Base-by-base conservation (phyloP, 441 rosid species). In the Euphorbia corollata region DNA sequence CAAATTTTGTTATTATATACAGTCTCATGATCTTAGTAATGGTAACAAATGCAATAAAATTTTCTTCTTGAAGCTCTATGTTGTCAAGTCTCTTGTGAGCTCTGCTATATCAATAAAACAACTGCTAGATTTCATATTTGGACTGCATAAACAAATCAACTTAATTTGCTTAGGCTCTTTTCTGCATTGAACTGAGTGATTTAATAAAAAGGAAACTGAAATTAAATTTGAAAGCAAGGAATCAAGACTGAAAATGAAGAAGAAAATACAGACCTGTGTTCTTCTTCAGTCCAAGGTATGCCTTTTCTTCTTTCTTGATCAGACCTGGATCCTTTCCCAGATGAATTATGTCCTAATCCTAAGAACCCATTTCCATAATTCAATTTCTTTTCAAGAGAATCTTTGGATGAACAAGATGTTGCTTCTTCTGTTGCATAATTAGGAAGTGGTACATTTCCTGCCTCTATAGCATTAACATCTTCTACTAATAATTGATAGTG, bases 221-320 rank as follows among this genome's bases (percentile, higher is more conserved):
- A 27, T 27, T 27, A 27, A 27, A 27, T 27, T 27, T 1, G 32
- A 27, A 13, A 13, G n/a, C 16, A 45, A 45, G 5, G 50, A 45
- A 45, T 45, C n/a, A 45, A 45, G 22, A n/a, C 0, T 45, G 19
- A 63, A 41, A 22, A 64, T 68, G 32, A 50, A 58, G 61, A 62
- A 32, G 32, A 39, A 16, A 4, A 69, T 8, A 50, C 38, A 74
- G 69, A 92, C 98, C 97, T 87, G 83, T 92, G 98, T 61, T 92
- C 98, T 64, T 90, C 97, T 82, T 92, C 98, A 2, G 97, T 86
- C 98, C 98, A 92, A 12, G 97, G 93, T 79, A 87, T 86, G 64
- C 98, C 97, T 78, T 90, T 93, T 39, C 91, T 85, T 5, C 96
- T 88, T 78, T 93, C 98, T 77, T 88, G 97, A 66, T 90, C 98